These are phyloP conservation scores for Plasmodium adleri DNA, from an alignment of 169 alveolate genomes.

Conservation along the genomic window DNA sequence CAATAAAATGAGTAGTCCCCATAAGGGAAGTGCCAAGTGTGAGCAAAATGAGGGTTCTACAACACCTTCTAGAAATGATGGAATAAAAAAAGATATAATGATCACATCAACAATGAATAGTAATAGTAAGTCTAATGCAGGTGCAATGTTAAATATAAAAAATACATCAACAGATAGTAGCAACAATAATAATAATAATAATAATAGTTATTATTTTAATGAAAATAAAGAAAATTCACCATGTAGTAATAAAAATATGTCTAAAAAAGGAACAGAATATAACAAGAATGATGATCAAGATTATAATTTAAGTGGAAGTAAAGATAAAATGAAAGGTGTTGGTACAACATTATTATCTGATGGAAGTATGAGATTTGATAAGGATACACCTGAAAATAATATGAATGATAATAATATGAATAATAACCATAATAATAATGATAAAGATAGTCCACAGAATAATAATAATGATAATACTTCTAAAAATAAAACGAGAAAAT, in stretches of 20 bases:
- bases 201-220: no score
- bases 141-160: no score
- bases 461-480: constrained; percentile 7
- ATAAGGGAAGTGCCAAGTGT: neutral
- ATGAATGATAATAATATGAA: constrained; percentile 10
- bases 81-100: neutral
- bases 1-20: neutral
- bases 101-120: no score
- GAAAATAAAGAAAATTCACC: no score
- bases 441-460: constrained; percentile 10
- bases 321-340: neutral
- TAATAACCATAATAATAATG: constrained; percentile 15
- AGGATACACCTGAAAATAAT: constrained; percentile 8
- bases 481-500: constrained; percentile 58
- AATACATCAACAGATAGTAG: no score
- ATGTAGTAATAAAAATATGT: no score
- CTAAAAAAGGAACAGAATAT: neutral
- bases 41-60: neutral
- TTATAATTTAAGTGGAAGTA: neutral
- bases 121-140: no score
- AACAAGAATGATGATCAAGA: neutral
- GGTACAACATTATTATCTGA: neutral
- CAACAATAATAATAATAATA: no score
- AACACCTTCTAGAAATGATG: neutral
- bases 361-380: neutral